Conservation (phyloP, 306 rosid genomes). For the Trifolium pratense region DNA sequence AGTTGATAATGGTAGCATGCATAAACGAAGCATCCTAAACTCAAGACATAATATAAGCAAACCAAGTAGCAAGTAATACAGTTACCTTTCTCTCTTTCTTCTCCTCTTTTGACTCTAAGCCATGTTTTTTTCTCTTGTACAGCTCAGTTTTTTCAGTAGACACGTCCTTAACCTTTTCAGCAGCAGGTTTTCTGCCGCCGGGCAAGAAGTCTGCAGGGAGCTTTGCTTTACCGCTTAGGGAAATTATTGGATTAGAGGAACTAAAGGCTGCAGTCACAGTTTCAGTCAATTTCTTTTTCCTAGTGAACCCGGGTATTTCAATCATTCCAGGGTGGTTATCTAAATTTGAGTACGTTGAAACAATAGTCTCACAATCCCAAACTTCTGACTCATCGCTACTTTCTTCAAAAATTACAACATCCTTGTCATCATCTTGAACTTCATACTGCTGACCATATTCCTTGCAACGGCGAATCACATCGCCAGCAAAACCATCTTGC, state of each 20-base stretch:
- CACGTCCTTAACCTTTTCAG: slow-evolving; percentile 55
- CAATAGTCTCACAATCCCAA: slow-evolving; percentile 94
- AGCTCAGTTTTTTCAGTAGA: slow-evolving; percentile 54
- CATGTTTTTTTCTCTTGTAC: slow-evolving; percentile 69
- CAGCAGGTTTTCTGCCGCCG: slow-evolving; percentile 50
- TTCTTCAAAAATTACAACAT: slow-evolving; percentile 61
- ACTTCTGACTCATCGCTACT: slow-evolving; percentile 88
- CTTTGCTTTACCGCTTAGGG: slow-evolving; percentile 78
- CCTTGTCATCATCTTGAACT: slow-evolving; percentile 59
- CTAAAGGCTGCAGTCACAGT: slow-evolving; percentile 60
- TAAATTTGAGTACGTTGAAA: slow-evolving; percentile 78
- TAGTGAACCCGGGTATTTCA: slow-evolving; percentile 58
- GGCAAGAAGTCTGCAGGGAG: slow-evolving; percentile 83
- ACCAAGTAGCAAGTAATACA: slow-evolving; percentile 24
- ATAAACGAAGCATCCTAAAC: slow-evolving; percentile 26
- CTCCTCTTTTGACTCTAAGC: slow-evolving; percentile 84
- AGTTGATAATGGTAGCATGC: slow-evolving; percentile 2
- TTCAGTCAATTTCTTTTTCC: slow-evolving; percentile 81
- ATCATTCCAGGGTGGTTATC: slow-evolving; percentile 92
- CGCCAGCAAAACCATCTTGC: slow-evolving; percentile 59
- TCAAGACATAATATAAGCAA: slow-evolving; percentile 4
- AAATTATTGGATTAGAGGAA: slow-evolving; percentile 60
- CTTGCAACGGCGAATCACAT: slow-evolving; percentile 68
- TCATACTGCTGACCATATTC: slow-evolving; percentile 85
- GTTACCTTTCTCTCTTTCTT: slow-evolving; percentile 91